A percentile compares a stretch with the other conserved stretches of the same genome.
phyloP scores from a whole-genome alignment of 2,329 filamentous ascomycete species.

The Botryotinia convoluta region DNA sequence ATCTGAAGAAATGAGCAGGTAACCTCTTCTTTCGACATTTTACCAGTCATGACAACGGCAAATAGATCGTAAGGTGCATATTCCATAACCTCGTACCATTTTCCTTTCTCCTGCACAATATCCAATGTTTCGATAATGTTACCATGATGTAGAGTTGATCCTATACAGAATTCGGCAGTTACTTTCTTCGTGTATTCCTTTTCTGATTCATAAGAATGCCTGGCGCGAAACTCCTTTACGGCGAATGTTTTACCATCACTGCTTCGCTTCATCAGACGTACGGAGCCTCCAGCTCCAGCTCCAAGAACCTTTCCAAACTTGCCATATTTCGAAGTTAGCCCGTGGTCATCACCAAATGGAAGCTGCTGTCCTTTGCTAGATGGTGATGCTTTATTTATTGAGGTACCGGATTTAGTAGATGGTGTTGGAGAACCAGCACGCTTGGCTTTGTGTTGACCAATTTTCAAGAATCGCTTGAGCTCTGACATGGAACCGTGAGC shows the following conservation, averaged over 20 bases:
- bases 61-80: slow-evolving; percentile 96
- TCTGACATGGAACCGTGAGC: slow-evolving; percentile 86
- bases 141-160: slow-evolving; percentile 92
- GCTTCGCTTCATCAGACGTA: slow-evolving; percentile 88
- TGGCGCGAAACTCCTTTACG: slow-evolving; percentile 92
- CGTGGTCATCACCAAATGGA: slow-evolving; percentile 93
- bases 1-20: slow-evolving; percentile 93
- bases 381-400: slow-evolving; percentile 49
- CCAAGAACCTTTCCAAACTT: slow-evolving; percentile 94
- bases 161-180: slow-evolving; percentile 96
- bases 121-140: slow-evolving; percentile 98
- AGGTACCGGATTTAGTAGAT: slow-evolving; percentile 43
- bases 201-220: slow-evolving; percentile 89
- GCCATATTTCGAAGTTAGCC: slow-evolving; percentile 85
- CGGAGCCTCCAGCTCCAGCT: slow-evolving; percentile 90
- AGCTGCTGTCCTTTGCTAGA: slow-evolving; percentile 58
- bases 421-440: slow-evolving; percentile 63
- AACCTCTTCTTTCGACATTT: slow-evolving; percentile 90
- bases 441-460: slow-evolving; percentile 65
- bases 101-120: slow-evolving; percentile 88
- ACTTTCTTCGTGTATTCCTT: slow-evolving; percentile 98
- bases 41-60: slow-evolving; percentile 97
- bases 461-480: slow-evolving; percentile 93
- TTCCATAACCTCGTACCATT: slow-evolving; percentile 99
- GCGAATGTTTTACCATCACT: slow-evolving; percentile 93